Conservation (phyloP, 2,329 filamentous ascomycete species). For the Sarocladium brachiariae region DNA sequence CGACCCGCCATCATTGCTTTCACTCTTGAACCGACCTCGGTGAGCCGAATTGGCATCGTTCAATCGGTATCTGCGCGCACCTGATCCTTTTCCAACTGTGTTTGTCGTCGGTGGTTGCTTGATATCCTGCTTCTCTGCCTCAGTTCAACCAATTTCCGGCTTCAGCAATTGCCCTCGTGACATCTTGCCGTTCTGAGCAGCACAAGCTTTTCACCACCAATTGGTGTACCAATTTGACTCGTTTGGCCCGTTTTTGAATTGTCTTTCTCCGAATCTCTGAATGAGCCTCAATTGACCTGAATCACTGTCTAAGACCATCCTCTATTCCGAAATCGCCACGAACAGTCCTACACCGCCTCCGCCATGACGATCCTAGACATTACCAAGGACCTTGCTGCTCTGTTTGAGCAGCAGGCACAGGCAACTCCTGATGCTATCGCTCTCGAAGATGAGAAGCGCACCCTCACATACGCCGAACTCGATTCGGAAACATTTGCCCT, state of each 20-base stretch:
- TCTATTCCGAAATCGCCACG: background rate
- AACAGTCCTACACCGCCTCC: conserved; percentile 1
- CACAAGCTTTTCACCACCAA: background rate
- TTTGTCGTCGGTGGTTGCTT: background rate
- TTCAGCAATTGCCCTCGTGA: conserved; percentile 6
- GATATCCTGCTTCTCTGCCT: background rate
- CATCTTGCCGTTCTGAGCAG: conserved; percentile 1
- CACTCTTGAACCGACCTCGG: background rate
- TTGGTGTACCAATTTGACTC: too few relatives aligned
- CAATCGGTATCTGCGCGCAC: background rate
- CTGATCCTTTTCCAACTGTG: background rate
- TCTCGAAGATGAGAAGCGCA: conserved; percentile 61
- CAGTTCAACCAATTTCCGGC: background rate
- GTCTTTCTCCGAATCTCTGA: too few relatives aligned
- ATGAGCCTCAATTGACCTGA: background rate
- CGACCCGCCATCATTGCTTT: background rate
- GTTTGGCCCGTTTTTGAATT: background rate
- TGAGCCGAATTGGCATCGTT: background rate
- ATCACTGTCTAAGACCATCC: background rate
- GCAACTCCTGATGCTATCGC: conserved; percentile 63
- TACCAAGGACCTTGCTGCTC: conserved; percentile 63
- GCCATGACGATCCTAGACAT: conserved; percentile 63
- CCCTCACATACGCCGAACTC: conserved; percentile 67
- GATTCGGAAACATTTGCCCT: conserved; percentile 61
- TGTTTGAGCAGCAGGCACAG: conserved; percentile 63